A percentile compares a stretch with the other conserved stretches of the same genome.
Evolutionary conservation across 176 grass and related monocot genomes (phyloP).

Genomic region (Otatea glauca): DNA sequence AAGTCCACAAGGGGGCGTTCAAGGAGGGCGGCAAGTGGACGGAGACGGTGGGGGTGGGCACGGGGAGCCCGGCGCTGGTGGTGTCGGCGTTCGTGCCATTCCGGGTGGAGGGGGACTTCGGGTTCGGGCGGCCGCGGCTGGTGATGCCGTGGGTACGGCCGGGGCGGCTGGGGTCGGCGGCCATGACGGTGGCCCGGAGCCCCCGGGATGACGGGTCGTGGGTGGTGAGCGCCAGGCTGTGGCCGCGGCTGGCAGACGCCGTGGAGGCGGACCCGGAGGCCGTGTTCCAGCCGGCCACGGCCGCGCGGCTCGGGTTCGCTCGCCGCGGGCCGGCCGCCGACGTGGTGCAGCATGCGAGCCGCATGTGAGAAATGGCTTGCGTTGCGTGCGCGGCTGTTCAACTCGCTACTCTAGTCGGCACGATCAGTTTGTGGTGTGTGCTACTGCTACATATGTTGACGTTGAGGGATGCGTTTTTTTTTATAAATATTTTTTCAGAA

Average conservation of each 20-base stretch:
- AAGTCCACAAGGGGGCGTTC: constrained; percentile 49
- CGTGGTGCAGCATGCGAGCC: constrained; percentile 1
- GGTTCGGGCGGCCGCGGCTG: constrained; percentile 55
- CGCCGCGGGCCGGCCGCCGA: neutral
- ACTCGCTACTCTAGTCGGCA: neutral
- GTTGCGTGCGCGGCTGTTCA: too few relatives aligned
- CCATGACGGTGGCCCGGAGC: constrained; percentile 48
- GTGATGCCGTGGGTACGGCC: constrained; percentile 59
- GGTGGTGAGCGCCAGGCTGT: constrained; percentile 56
- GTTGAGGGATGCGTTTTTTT: neutral
- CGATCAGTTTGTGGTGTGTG: too few relatives aligned
- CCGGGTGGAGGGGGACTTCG: constrained; percentile 56
- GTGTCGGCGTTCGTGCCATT: constrained; percentile 62
- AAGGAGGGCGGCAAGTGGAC: constrained; percentile 62
- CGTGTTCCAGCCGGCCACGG: constrained; percentile 60
- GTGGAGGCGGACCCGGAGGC: constrained; percentile 53
- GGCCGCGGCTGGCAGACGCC: constrained; percentile 58
- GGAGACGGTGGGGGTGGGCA: constrained; percentile 62
- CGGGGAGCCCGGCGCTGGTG: constrained; percentile 58
- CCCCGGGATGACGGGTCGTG: constrained; percentile 67
- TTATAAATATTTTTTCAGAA: too few relatives aligned
- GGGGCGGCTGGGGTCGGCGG: constrained; percentile 49
- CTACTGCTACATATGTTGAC: too few relatives aligned
- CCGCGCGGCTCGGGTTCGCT: constrained; percentile 48
- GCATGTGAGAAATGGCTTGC: constrained; percentile 11